Evolutionary conservation across 2,329 filamentous ascomycete genomes (phyloP).

Genomic region (Epichloe amarillans): DNA sequence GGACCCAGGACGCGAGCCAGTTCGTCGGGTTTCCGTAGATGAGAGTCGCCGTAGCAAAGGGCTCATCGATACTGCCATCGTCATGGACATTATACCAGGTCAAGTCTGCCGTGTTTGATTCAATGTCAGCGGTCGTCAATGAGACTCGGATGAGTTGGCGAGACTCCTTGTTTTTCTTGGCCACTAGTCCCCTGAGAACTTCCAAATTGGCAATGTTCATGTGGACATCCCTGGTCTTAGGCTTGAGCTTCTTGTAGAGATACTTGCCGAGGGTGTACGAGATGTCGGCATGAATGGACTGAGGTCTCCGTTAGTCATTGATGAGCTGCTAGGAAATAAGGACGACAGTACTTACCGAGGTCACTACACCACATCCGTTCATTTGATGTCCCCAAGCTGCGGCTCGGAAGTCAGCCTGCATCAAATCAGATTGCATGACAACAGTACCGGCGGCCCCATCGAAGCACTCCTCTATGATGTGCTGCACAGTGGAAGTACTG

Average conservation of each 20-base stretch:
- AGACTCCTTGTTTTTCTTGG: conserved; percentile 13
- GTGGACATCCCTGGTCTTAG: conserved; percentile 1
- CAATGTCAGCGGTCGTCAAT: conserved; percentile 26
- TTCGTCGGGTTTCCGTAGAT: conserved; percentile 34
- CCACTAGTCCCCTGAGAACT: conserved; percentile 41
- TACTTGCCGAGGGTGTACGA: conserved; percentile 50
- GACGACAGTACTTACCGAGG: conserved; percentile 24
- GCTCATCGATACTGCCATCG: conserved; percentile 3
- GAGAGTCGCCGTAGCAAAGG: conserved; percentile 8
- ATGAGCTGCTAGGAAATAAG: not conserved
- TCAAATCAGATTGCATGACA: conserved; percentile 25
- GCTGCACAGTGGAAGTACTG: conserved; percentile 22
- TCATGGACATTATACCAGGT: conserved; percentile 11
- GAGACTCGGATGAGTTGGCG: conserved; percentile 21
- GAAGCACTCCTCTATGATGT: conserved; percentile 22
- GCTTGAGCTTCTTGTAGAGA: conserved; percentile 50
- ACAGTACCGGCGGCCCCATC: conserved; percentile 13
- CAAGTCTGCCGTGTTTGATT: conserved; percentile 29
- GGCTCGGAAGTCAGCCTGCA: conserved; percentile 22
- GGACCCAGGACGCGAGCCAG: conserved; percentile 43
- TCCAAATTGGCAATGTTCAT: conserved; percentile 39
- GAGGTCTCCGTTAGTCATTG: not conserved
- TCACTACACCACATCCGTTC: conserved; percentile 27
- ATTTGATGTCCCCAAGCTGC: conserved; percentile 29
- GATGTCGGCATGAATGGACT: conserved; percentile 41